phyloP scores from a whole-genome alignment of 441 rosid genomes.

The Sinapis alba region DNA sequence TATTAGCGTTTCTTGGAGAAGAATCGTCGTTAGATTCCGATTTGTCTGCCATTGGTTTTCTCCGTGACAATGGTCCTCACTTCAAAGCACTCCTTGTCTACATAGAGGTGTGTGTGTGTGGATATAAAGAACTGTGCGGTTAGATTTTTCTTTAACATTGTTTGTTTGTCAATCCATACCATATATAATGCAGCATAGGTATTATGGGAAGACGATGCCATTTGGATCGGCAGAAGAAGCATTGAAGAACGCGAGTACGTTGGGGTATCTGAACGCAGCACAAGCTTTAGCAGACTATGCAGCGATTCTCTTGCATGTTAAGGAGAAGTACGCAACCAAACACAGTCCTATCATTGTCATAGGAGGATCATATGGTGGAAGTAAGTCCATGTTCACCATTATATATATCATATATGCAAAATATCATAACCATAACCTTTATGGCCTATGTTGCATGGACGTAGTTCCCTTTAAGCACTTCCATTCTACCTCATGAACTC shows the following conservation, averaged over 20 bases:
- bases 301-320: constrained; percentile 53
- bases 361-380: constrained; percentile 87
- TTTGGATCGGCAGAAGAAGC: constrained; percentile 55
- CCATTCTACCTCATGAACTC: not conserved
- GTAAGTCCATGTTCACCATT: constrained; percentile 44
- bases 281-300: constrained; percentile 87
- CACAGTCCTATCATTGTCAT: constrained; percentile 66
- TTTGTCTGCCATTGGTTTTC: constrained; percentile 46
- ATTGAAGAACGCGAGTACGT: constrained; percentile 48
- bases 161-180: not conserved
- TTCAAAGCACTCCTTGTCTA: constrained; percentile 60
- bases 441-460: no score
- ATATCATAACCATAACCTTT: not conserved
- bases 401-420: not conserved
- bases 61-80: constrained; percentile 49
- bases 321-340: constrained; percentile 44
- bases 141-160: not conserved
- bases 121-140: not conserved
- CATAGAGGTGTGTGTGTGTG: constrained; percentile 57
- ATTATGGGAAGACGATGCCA: constrained; percentile 69
- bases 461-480: no score
- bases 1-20: constrained; percentile 63
- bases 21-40: constrained; percentile 46
- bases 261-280: constrained; percentile 69
- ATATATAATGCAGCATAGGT: constrained; percentile 57